These are phyloP conservation scores for Agapanthus africanus DNA, from an alignment of 106 monocot species.

Conservation along the genomic window DNA sequence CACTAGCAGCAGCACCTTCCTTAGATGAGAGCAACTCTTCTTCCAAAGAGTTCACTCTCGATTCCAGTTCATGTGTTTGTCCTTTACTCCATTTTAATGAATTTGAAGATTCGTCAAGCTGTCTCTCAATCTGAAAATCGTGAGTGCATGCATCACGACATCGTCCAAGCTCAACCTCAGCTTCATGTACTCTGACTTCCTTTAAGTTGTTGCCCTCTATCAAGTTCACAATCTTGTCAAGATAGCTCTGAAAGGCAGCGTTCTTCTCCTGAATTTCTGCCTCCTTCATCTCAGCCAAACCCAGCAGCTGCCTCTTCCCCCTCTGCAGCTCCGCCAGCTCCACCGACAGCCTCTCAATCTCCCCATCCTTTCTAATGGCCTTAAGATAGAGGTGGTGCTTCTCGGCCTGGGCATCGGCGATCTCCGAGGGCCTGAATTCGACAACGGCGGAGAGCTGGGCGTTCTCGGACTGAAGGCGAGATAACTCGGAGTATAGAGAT, in stretches of 20 bases:
- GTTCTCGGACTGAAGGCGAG: constrained; percentile 57
- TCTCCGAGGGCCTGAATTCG: constrained; percentile 38
- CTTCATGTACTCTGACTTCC: constrained; percentile 50
- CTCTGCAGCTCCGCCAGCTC: constrained; percentile 66
- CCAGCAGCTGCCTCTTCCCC: constrained; percentile 72
- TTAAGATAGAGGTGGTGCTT: constrained; percentile 69
- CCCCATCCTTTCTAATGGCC: constrained; percentile 68
- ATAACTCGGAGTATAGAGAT: constrained; percentile 48
- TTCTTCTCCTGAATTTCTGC: constrained; percentile 77
- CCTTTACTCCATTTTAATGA: constrained; percentile 64
- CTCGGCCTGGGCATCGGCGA: constrained; percentile 51
- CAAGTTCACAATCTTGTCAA: constrained; percentile 85
- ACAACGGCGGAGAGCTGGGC: constrained; percentile 44
- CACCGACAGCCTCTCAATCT: constrained; percentile 68
- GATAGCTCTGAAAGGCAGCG: constrained; percentile 65
- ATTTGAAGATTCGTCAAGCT: constrained; percentile 49
- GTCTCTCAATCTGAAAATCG: constrained; percentile 63
- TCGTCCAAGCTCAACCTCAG: constrained; percentile 54
- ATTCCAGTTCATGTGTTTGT: constrained; percentile 43
- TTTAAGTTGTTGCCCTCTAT: constrained; percentile 42
- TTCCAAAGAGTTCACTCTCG: constrained; percentile 49
- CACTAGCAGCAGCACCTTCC: constrained; percentile 55
- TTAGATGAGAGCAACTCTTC: constrained; percentile 66
- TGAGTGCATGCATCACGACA: constrained; percentile 52
- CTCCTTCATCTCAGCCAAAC: constrained; percentile 68